These are phyloP conservation scores for Coemansia sp. DNA, from an alignment of 192 early-diverging fungal genomes.

Conservation along the genomic window DNA sequence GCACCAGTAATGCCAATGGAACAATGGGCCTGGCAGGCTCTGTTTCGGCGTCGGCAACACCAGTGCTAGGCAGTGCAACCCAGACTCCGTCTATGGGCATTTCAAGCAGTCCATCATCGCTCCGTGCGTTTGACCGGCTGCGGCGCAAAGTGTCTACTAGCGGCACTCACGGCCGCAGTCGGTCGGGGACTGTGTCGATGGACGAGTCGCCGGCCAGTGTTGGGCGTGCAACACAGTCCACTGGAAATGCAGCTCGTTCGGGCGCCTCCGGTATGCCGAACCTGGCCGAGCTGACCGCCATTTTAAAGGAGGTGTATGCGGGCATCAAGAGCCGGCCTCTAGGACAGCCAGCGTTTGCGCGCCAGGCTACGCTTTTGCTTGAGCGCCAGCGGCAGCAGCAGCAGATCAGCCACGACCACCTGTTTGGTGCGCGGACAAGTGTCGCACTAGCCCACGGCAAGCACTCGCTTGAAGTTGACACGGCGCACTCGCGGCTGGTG, in stretches of 20 bases:
- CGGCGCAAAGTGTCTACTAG: slow-evolving; percentile 54
- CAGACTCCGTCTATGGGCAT: slow-evolving; percentile 16
- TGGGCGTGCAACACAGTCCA: slow-evolving; percentile 25
- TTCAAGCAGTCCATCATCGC: slow-evolving; percentile 21
- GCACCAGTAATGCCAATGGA: slow-evolving; percentile 13
- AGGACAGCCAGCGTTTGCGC: slow-evolving; percentile 54
- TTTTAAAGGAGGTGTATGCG: slow-evolving; percentile 54
- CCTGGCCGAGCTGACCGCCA: slow-evolving; percentile 37
- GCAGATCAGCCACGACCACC: slow-evolving; percentile 13
- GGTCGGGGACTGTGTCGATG: slow-evolving; percentile 40
- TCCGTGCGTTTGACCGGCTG: slow-evolving; percentile 49
- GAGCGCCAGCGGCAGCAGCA: slow-evolving; percentile 14
- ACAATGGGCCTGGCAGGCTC: neutral
- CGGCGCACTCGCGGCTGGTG: neutral
- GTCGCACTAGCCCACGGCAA: slow-evolving; percentile 25
- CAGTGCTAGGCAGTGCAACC: slow-evolving; percentile 12
- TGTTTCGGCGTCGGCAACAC: slow-evolving; percentile 7
- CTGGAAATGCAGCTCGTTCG: neutral
- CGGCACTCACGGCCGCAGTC: slow-evolving; percentile 39
- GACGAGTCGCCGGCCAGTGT: slow-evolving; percentile 28
- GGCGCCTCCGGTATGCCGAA: slow-evolving; percentile 23
- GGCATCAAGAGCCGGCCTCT: slow-evolving; percentile 55
- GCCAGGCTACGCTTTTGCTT: slow-evolving; percentile 23
- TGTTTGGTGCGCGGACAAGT: slow-evolving; percentile 20
- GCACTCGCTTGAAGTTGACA: slow-evolving; percentile 27